Base-by-base conservation (phyloP, 2,329 filamentous ascomycete genomes). In the Cladobotryum mycophilum region DNA sequence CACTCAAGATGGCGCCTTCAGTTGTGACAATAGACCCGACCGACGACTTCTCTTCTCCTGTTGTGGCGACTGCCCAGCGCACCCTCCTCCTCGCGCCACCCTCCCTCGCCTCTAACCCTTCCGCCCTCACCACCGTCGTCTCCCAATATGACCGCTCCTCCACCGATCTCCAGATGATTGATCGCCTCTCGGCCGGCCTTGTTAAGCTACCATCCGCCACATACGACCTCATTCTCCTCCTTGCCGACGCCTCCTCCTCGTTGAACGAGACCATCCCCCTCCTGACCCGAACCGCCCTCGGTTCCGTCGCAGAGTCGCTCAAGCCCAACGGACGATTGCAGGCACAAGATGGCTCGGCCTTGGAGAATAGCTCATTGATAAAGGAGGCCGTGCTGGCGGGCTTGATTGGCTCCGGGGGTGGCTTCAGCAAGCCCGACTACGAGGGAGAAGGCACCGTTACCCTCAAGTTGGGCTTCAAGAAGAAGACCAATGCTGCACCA, bases 111-210 rank as follows among this genome's bases (percentile, higher is more conserved):
- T 82, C 89, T 49, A 86, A 95, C 69, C 88, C 91, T 59, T 85
- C 89, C 58, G 83, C 83, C 61, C 78, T 97, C 57, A 80, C 82
- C 57, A 73, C 75, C 58, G 76, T 93, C 55, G 81, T 95, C 62
- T 76, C 82, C 53, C 75, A 82, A 51, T 84, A 89, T 72, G 84
- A 93, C 67, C 85, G 89, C 64, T 73, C 78, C 56, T 75, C 79
- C 42, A 92, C 90, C 55, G 93, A 99, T 65, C 78, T 99, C 48
- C 93, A 97, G 70, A 99, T 99, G 93, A 86, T 99, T 55, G 93
- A 99, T 72, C 89, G 93, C 47, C 80, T 99, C 38, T 83, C 88
- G 2, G 81, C 88, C 35, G 89, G 89, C 55, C 76, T 96, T 36
- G 88, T 93, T 51, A 75, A 83, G 7, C 82, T 99, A 0, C 86